Base-by-base conservation (phyloP, 305 asterid species). In the Solanum chacoense region DNA sequence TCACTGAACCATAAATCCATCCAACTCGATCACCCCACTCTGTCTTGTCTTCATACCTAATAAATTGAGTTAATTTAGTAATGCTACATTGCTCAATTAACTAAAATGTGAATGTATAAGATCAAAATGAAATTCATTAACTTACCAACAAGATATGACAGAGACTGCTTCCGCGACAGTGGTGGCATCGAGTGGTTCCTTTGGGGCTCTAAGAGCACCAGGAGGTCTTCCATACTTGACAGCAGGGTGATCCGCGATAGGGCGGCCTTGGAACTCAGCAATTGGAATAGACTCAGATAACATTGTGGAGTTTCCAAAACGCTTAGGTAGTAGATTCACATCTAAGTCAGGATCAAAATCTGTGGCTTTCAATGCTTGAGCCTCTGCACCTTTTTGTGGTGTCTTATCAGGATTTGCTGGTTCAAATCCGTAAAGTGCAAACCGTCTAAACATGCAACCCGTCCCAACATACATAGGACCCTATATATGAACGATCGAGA, bases 391-490 rank as follows among this genome's bases (percentile, higher is more conserved):
- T 45, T 92, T 93, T 18, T 84, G 89, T 14, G 86, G 29, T 28
- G 75, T 71, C 59, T 83, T 89, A 76, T 90, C 87, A 8, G 63
- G 83, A 40, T 86, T 42, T 13, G 94, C 93, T 28, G 95, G 94
- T 63, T 92, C 93, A 88, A 92, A 93, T 11, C 95, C 95, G 22
- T 93, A 93, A n/a, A 93, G 90, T 11, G 95, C 95, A 74, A 91
- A 93, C n/a, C 95, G 83, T 71, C 93, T 89, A 45, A 93, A 93
- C 93, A 93, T 92, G 84, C 91, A 88, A 24, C 95, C 93, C 4
- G 95, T 92, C 22, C 95, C 95, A 85, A 93, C 95, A 55, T 92
- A 93, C 59, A 93, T 91, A 11, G 95, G 95, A 26, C 95, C 95
- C 91, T 92, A 84, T 28, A 87, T 40, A 45, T 10, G 32, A 6